phyloP scores from a whole-genome alignment of 164 flowering plant species.

The Vitis vinifera region ASM3070453v1 NC_081820.1:26291501-26292000 shows the following conservation, averaged over 20 bases:
- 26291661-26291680: slow-evolving; percentile 29
- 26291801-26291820: slow-evolving; percentile 10
- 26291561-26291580: slow-evolving; percentile 28
- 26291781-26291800: slow-evolving; percentile 8
- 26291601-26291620: slow-evolving; percentile 28
- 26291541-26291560: slow-evolving; percentile 28
- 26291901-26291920: slow-evolving; percentile 9
- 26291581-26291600: slow-evolving; percentile 24
- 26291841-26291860: slow-evolving; percentile 4
- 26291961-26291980: slow-evolving; percentile 7
- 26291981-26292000: slow-evolving; percentile 1
- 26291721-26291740: slow-evolving; percentile 20
- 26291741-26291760: slow-evolving; percentile 12
- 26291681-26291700: slow-evolving; percentile 27
- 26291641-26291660: slow-evolving; percentile 25
- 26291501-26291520: slow-evolving; percentile 22
- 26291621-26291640: slow-evolving; percentile 28
- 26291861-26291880: slow-evolving; percentile 3
- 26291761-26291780: slow-evolving; percentile 17
- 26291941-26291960: slow-evolving; percentile 6
- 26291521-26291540: slow-evolving; percentile 29
- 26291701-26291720: slow-evolving; percentile 29
- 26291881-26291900: slow-evolving; percentile 6
- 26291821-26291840: slow-evolving; percentile 8
- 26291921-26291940: slow-evolving; percentile 5